A percentile compares a stretch with the other conserved stretches of the same genome.
Evolutionary conservation across 495 filamentous ascomycete species (phyloP).

Genomic region (Penicillium chermesinum): DNA sequence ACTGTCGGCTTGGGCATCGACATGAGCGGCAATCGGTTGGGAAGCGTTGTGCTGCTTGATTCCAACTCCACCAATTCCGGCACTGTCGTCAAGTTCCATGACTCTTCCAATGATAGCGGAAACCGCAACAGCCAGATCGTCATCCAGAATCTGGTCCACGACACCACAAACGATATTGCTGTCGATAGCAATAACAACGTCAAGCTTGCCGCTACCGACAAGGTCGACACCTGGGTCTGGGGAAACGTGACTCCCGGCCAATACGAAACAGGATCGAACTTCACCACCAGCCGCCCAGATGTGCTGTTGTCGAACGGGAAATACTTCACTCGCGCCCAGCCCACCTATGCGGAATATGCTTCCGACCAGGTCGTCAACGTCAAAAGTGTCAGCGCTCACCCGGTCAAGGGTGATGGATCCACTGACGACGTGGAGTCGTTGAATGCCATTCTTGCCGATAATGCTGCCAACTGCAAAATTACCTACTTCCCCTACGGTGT

Average conservation of each 20-base stretch:
- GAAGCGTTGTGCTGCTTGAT: constrained; percentile 46
- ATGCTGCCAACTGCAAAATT: constrained; percentile 29
- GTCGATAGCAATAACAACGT: constrained; percentile 26
- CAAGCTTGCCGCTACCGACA: constrained; percentile 46
- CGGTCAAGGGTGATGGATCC: constrained; percentile 14
- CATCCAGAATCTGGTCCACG: constrained; percentile 27
- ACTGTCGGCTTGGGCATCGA: constrained; percentile 25
- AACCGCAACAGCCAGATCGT: constrained; percentile 28
- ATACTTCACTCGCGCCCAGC: constrained; percentile 23
- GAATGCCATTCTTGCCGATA: constrained; percentile 39
- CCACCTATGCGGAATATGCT: constrained; percentile 45
- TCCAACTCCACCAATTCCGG: constrained; percentile 44
- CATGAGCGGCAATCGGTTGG: constrained; percentile 35
- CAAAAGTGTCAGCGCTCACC: constrained; percentile 10
- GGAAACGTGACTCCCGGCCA: constrained; percentile 27
- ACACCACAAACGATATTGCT: constrained; percentile 21
- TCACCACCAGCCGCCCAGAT: constrained; percentile 16
- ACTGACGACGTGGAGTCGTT: constrained; percentile 22
- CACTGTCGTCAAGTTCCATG: constrained; percentile 43
- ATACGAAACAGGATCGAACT: constrained; percentile 22
- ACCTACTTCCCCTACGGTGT: constrained; percentile 54
- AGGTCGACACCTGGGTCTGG: constrained; percentile 34
- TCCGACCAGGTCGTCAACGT: constrained; percentile 21
- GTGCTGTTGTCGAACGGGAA: constrained; percentile 18
- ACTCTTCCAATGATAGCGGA: constrained; percentile 29